Base-by-base conservation (phyloP, 2,329 filamentous ascomycete species). In the Aspergillus hortae region DNA sequence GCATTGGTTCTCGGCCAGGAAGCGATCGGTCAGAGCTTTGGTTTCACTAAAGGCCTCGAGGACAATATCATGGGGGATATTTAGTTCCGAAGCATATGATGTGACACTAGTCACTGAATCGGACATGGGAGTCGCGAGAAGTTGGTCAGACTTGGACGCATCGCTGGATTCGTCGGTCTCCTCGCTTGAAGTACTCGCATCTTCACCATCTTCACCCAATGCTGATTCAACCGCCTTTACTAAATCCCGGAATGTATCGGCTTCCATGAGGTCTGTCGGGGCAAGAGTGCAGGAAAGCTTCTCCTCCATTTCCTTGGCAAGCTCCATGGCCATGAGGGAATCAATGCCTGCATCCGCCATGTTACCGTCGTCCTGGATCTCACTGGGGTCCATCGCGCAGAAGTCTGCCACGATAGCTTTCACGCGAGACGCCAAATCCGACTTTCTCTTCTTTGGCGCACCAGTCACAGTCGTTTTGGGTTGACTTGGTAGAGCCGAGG, bases 301-400 rank as follows among this genome's bases (percentile, higher is more conserved):
- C 1, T 51, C 47, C 43, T 77, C 71, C 3, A 78, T 55, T 47
- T 80, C 77, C 1, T 66, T 65, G 0, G 63, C 68, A 45, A 80
- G 55, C 56, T 80, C 77, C 73, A 78, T 79, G 0, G 68, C 74
- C 70, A 78, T 74, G 0, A 80, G 65, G 0, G 77, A 80, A 59
- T 80, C 77, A 30, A 80, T 77, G 1, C 77, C 77, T 2, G 79
- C 51, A 41, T 61, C 56, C 6, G 55, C 57, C 27, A 61, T 50
- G 35, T 53, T 47, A 2, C 54, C 52, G 6, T 56, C 48, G 1
- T 56, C 50, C 4, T 35, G 38, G 3, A 61, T 53, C 4, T 60
- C 56, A 4, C 19, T 44, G 4, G 49, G 43, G 5, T 60, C 38
- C 6, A 61, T 46, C 4, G 54, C 59, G 30, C 56, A 59, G 11